These are phyloP conservation scores for Colletotrichum trifolii DNA, from an alignment of 2,329 filamentous ascomycete species.

Conservation along the genomic window DNA sequence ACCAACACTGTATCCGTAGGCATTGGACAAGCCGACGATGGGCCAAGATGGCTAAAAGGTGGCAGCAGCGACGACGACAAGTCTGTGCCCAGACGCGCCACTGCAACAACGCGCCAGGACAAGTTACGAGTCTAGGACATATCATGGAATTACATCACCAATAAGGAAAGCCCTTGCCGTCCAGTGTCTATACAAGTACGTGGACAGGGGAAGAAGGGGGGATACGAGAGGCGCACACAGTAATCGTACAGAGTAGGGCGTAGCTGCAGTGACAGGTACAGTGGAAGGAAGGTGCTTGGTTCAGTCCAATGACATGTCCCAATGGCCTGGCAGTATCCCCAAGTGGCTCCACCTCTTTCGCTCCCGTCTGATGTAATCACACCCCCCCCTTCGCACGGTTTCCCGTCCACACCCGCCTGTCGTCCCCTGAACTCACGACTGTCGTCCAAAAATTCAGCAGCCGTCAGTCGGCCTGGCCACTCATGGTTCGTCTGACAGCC, in stretches of 20 bases:
- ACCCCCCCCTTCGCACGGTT: conserved; percentile 11
- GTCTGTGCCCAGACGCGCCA: conserved; percentile 30
- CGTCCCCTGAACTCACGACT: conserved; percentile 22
- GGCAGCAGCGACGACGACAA: conserved; percentile 4
- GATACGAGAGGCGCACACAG: conserved; percentile 1
- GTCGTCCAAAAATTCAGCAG: conserved; percentile 9
- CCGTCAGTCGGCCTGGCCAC: conserved; percentile 13
- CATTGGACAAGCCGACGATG: conserved; percentile 1
- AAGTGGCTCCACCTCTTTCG: conserved; percentile 24
- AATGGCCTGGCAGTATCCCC: conserved; percentile 6
- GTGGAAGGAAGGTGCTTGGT: no score
- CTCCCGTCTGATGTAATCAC: conserved; percentile 11
- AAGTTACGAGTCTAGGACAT: conserved; percentile 13
- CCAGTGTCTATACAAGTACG: background rate
- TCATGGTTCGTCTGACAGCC: conserved; percentile 28
- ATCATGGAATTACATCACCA: conserved; percentile 31
- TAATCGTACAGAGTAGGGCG: conserved; percentile 2
- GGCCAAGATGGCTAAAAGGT: background rate
- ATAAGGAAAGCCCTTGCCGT: conserved; percentile 10
- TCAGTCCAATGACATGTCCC: conserved; percentile 12
- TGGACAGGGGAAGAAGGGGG: background rate
- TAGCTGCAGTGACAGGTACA: background rate
- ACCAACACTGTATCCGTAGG: background rate
- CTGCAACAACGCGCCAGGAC: conserved; percentile 19
- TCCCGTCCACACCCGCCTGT: conserved; percentile 9